A percentile compares a stretch with the other conserved stretches of the same genome.
These are phyloP conservation scores for Physcomitrium patens DNA, from an alignment of 225 moss, liverwort and hornwort species.

Conservation along the genomic window DNA sequence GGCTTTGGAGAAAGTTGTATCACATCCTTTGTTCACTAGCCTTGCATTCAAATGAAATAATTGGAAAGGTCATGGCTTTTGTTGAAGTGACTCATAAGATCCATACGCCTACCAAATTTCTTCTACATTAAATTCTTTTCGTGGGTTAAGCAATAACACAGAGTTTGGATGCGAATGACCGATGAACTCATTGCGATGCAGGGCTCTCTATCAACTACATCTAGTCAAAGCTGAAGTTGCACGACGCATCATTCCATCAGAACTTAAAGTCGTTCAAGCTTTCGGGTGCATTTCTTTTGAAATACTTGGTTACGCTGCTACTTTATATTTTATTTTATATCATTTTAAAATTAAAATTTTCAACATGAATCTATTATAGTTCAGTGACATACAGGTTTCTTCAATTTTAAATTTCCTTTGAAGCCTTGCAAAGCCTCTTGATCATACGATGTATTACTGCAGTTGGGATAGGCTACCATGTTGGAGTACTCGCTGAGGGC, in stretches of 20 bases:
- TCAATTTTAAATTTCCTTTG: too few species aligned
- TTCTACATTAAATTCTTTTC: neutral
- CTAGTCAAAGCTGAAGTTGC: conserved; percentile 83
- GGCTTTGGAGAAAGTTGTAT: too few species aligned
- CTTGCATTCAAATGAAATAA: too few species aligned
- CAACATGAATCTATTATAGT: too few species aligned
- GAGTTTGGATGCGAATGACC: neutral
- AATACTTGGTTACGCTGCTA: neutral
- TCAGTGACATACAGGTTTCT: too few species aligned
- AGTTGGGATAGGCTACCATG: too few species aligned
- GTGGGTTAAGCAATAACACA: neutral
- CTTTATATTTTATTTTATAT: neutral
- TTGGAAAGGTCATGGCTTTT: too few species aligned
- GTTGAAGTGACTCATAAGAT: too few species aligned
- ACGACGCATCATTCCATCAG: conserved; percentile 70
- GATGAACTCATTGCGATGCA: conserved; percentile 29
- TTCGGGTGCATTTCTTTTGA: conserved; percentile 59
- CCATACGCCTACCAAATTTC: neutral
- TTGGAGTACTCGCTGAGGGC: neutral
- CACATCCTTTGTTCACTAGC: too few species aligned
- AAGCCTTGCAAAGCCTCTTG: too few species aligned
- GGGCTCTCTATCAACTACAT: conserved; percentile 84
- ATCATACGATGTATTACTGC: too few species aligned
- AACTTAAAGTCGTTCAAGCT: conserved; percentile 87
- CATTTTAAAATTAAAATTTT: too few species aligned